phyloP scores from a whole-genome alignment of 257 asterid genomes.

The Catharanthus roseus region DNA sequence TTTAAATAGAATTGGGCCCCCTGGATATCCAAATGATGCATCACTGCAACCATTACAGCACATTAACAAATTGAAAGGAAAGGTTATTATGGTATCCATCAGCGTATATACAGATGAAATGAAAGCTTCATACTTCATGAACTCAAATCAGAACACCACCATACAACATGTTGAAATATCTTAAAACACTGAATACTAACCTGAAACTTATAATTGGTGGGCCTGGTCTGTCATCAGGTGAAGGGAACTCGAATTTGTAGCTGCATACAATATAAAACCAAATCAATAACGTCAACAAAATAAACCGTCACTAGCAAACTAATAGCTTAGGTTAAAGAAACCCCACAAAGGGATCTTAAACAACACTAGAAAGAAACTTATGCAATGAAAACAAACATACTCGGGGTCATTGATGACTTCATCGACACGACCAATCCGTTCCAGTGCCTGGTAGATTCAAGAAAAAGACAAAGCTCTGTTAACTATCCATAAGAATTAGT shows the following conservation, averaged over 20 bases:
- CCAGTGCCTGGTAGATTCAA: constrained; percentile 64
- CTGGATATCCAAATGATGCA: constrained; percentile 98
- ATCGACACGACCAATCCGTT: constrained; percentile 85
- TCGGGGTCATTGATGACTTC: constrained; percentile 92
- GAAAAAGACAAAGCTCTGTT: not conserved
- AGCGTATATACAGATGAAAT: not conserved
- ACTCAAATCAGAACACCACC: not conserved
- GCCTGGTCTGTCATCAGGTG: constrained; percentile 98
- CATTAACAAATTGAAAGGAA: not conserved
- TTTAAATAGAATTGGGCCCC: constrained; percentile 78
- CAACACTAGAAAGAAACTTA: constrained; percentile 1
- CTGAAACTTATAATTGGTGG: constrained; percentile 98
- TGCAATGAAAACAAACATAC: constrained; percentile 39
- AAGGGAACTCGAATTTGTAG: constrained; percentile 96
- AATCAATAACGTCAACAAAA: constrained; percentile 11
- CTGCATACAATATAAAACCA: constrained; percentile 39
- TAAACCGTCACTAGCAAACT: constrained; percentile 5
- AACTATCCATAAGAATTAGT: not conserved
- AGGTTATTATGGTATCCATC: not conserved
- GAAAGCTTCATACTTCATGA: constrained; percentile 2
- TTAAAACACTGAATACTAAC: constrained; percentile 33
- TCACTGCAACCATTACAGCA: constrained; percentile 61
- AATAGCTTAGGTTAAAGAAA: not conserved
- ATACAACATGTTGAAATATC: constrained; percentile 11
- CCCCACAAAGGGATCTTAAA: not conserved